A percentile compares a stretch with the other conserved stretches of the same genome.
Conservation (phyloP, 352 stramenopile species). For the Phytophthora tubulina region DNA sequence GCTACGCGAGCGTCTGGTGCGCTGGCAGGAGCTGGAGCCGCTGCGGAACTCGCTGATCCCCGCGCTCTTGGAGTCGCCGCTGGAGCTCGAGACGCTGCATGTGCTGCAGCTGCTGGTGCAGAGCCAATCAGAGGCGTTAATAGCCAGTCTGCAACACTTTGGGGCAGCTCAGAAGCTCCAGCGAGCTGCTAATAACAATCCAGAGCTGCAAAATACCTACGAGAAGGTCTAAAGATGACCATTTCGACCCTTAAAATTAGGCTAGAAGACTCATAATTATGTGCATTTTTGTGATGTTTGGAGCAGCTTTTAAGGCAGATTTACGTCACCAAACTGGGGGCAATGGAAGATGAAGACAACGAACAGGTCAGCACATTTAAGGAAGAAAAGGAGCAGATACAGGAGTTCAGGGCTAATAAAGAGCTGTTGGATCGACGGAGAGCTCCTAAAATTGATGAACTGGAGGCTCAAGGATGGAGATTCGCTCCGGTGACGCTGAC, state of each 20-base stretch:
- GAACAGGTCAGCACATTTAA: constrained; percentile 2
- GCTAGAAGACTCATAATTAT: constrained; percentile 12
- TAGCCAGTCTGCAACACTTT: constrained; percentile 48
- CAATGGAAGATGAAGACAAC: background rate
- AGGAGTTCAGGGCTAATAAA: constrained; percentile 1
- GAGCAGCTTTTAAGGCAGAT: constrained; percentile 54
- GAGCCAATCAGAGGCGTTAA: constrained; percentile 31
- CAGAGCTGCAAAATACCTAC: constrained; percentile 52
- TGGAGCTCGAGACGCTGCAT: constrained; percentile 63
- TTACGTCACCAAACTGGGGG: constrained; percentile 39
- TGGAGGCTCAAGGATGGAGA: constrained; percentile 60
- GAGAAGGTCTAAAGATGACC: constrained; percentile 50
- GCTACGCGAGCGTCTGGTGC: constrained; percentile 64
- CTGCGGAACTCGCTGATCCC: constrained; percentile 46
- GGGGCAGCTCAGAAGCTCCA: constrained; percentile 52
- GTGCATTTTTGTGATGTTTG: constrained; percentile 14
- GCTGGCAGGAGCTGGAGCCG: constrained; percentile 41
- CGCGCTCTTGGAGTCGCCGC: constrained; percentile 43
- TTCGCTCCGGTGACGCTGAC: constrained; percentile 66
- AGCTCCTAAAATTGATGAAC: constrained; percentile 23
- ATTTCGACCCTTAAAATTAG: background rate
- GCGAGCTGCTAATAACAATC: constrained; percentile 39
- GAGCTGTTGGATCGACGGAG: constrained; percentile 7
- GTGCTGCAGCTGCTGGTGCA: constrained; percentile 61
- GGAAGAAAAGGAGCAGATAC: constrained; percentile 1